phyloP scores from a whole-genome alignment of 2,329 filamentous ascomycete species.

The Macroventuria anomochaeta region DNA sequence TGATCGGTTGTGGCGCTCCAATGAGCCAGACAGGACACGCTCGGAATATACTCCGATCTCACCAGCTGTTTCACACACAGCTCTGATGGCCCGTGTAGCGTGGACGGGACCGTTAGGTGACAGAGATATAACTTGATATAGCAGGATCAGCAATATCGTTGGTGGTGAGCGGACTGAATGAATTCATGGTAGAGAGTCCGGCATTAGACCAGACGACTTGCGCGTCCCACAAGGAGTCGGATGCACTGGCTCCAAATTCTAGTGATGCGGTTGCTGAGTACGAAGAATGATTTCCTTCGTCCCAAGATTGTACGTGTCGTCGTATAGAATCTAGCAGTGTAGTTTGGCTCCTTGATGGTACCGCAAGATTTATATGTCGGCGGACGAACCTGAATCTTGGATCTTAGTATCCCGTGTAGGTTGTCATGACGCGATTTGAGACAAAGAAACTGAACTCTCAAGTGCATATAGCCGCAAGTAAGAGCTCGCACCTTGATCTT shows the following conservation, averaged over 20 bases:
- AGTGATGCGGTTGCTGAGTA: conserved; percentile 1
- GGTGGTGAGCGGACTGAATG: not conserved
- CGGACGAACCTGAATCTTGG: not conserved
- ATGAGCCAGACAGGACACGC: not conserved
- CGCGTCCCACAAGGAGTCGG: not conserved
- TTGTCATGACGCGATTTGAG: not conserved
- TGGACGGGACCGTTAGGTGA: conserved; percentile 1
- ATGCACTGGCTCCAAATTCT: not conserved
- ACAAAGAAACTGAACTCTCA: not conserved
- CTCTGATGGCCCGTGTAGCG: conserved; percentile 1
- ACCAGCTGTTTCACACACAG: conserved; percentile 11
- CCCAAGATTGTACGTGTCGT: not conserved
- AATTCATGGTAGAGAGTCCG: not conserved
- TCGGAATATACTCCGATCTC: conserved; percentile 15
- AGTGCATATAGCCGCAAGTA: not conserved
- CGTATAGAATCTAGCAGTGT: not conserved
- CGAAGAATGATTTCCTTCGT: not conserved
- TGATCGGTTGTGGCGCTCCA: conserved; percentile 13
- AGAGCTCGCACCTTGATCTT: not conserved
- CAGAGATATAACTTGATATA: conserved; percentile 12
- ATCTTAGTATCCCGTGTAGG: not conserved
- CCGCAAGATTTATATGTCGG: not conserved
- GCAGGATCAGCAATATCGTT: conserved; percentile 11
- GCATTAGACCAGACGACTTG: not conserved
- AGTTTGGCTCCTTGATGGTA: not conserved